Percentiles rank a stretch among this genome's conserved stretches.
phyloP scores from a whole-genome alignment of 2,329 filamentous ascomycete species.

The Epichloe brachyelytri region DNA sequence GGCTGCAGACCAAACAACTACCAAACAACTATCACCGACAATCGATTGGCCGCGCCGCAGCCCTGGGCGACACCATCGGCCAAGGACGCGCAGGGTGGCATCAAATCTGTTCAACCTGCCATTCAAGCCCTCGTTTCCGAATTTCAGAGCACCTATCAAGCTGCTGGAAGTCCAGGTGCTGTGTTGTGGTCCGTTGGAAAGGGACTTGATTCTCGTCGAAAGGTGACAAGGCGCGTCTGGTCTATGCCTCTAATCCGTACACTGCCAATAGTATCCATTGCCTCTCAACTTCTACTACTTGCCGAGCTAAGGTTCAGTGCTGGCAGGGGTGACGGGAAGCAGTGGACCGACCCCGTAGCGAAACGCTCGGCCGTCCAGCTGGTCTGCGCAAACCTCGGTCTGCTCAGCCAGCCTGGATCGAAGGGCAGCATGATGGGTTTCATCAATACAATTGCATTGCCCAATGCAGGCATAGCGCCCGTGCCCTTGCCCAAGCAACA shows the following conservation, averaged over 20 bases:
- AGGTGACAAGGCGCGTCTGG: too few relatives aligned
- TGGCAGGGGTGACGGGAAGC: too few relatives aligned
- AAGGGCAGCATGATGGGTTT: neutral
- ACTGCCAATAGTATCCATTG: too few relatives aligned
- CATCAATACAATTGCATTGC: neutral
- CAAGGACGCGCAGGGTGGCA: neutral
- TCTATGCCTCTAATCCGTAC: too few relatives aligned
- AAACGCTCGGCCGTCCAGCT: neutral
- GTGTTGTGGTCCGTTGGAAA: too few relatives aligned
- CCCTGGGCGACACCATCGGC: neutral
- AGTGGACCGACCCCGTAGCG: neutral
- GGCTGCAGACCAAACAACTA: neutral
- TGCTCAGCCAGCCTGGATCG: neutral
- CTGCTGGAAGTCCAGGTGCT: too few relatives aligned
- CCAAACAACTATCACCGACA: neutral
- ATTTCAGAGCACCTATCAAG: too few relatives aligned
- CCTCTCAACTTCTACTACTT: too few relatives aligned
- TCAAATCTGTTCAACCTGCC: neutral
- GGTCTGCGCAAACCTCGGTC: neutral
- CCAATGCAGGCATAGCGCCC: conserved; percentile 17
- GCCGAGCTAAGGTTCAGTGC: too few relatives aligned
- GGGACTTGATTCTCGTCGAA: too few relatives aligned
- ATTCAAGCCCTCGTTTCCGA: too few relatives aligned
- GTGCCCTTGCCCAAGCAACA: conserved; percentile 10
- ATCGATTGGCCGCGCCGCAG: neutral